phyloP scores from a whole-genome alignment of 768 basidiomycete genomes.

The Amanita subjunquillea region DNA sequence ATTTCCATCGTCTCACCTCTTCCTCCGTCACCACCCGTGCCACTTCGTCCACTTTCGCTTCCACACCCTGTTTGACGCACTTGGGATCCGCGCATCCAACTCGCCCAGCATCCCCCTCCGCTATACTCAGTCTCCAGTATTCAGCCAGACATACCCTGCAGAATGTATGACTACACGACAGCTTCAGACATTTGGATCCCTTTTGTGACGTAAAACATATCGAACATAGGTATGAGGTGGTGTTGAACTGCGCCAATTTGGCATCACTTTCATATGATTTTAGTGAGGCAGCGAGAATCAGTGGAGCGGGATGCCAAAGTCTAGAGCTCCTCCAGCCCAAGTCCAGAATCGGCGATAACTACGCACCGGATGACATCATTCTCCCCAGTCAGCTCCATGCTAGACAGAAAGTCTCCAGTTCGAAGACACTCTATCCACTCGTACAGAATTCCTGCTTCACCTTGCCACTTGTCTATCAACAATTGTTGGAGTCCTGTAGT shows the following conservation, averaged over 20 bases:
- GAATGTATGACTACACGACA: slow-evolving; percentile 72
- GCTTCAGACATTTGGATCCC: slow-evolving; percentile 62
- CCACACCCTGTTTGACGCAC: slow-evolving; percentile 59
- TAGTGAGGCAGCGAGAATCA: slow-evolving; percentile 37
- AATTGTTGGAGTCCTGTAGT: slow-evolving; percentile 23
- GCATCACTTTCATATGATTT: slow-evolving; percentile 35
- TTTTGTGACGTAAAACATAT: slow-evolving; percentile 70
- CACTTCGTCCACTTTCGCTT: slow-evolving; percentile 64
- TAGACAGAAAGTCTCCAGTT: slow-evolving; percentile 50
- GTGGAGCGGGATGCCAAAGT: slow-evolving; percentile 48
- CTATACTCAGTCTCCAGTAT: slow-evolving; percentile 77
- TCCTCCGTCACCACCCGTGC: slow-evolving; percentile 56
- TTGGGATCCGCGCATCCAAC: slow-evolving; percentile 77
- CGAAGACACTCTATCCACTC: slow-evolving; percentile 66
- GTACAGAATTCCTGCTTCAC: slow-evolving; percentile 53
- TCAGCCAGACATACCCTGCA: slow-evolving; percentile 72
- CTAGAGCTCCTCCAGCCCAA: slow-evolving; percentile 19
- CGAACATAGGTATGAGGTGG: slow-evolving; percentile 58
- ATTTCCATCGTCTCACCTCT: slow-evolving; percentile 63
- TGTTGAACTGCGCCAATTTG: slow-evolving; percentile 44
- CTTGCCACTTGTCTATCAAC: slow-evolving; percentile 49
- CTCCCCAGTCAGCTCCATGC: slow-evolving; percentile 26
- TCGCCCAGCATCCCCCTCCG: slow-evolving; percentile 63
- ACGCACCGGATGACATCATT: slow-evolving; percentile 29
- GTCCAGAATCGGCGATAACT: not conserved